These are phyloP conservation scores for Pseudocercospora pini-densiflorae DNA, from an alignment of 2,329 filamentous ascomycete genomes.

Conservation along the genomic window DNA sequence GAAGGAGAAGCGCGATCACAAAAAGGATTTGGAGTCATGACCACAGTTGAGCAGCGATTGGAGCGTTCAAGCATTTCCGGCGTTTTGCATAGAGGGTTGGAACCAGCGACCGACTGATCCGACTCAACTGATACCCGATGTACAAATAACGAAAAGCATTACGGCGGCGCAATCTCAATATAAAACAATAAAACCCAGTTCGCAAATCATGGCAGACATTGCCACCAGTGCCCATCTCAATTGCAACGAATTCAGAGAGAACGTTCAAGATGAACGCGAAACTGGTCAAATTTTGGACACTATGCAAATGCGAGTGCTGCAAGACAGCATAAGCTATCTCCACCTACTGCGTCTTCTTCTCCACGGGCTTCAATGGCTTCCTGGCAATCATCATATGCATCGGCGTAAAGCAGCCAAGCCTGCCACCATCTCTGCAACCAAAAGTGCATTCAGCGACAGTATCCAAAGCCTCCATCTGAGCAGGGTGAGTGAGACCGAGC, in stretches of 20 bases:
- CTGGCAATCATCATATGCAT: conserved; percentile 95
- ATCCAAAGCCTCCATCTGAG: conserved; percentile 12
- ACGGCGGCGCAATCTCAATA: background rate
- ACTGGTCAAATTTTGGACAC: background rate
- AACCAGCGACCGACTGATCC: background rate
- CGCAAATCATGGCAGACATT: too few species aligned
- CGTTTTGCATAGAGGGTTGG: background rate
- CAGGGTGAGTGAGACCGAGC: conserved; percentile 5
- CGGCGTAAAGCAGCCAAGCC: conserved; percentile 86
- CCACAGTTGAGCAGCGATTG: background rate
- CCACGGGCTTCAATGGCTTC: conserved; percentile 62
- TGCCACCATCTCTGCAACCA: conserved; percentile 50
- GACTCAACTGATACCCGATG: conserved; percentile 10
- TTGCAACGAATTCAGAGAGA: background rate
- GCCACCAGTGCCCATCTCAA: too few species aligned
- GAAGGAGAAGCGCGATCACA: conserved; percentile 60
- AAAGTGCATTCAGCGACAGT: conserved; percentile 8
- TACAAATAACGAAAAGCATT: conserved; percentile 7
- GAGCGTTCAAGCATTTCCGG: background rate
- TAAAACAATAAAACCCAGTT: background rate
- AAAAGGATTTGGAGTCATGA: conserved; percentile 7
- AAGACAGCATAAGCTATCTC: background rate
- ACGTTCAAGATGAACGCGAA: background rate
- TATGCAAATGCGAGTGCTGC: background rate
- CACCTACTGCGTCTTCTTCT: conserved; percentile 1